Evolutionary conservation across 306 rosid species (phyloP).

Genomic region (Quercus suber): DNA sequence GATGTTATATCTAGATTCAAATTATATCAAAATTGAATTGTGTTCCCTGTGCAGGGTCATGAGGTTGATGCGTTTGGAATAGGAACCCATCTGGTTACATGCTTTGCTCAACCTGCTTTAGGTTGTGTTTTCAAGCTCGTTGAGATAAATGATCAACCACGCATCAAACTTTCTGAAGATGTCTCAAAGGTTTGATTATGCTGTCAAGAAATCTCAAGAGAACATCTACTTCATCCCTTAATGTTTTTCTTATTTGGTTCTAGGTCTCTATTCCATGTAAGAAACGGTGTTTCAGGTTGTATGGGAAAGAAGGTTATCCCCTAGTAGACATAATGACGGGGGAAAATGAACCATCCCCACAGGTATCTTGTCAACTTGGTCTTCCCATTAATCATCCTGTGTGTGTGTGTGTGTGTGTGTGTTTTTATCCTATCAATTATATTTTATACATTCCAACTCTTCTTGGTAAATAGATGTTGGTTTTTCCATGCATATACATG

Average conservation of each 20-base stretch:
- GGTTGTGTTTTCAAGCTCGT: conserved; percentile 99
- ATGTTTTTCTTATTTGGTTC: conserved; percentile 23
- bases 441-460: not conserved
- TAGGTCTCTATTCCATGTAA: conserved; percentile 99
- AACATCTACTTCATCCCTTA: conserved; percentile 11
- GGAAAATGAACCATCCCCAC: conserved; percentile 89
- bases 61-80: conserved; percentile 97
- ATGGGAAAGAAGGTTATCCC: conserved; percentile 95
- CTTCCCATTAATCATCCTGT: not conserved
- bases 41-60: conserved; percentile 66
- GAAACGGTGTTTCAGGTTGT: conserved; percentile 75
- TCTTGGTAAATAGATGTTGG: not conserved
- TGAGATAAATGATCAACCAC: conserved; percentile 92
- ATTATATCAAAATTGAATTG: conserved; percentile 1
- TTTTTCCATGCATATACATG: not conserved
- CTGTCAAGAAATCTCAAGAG: conserved; percentile 13
- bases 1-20: not conserved
- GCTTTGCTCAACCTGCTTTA: conserved; percentile 96
- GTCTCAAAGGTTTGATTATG: conserved; percentile 77
- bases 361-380: conserved; percentile 53
- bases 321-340: conserved; percentile 93
- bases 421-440: not conserved
- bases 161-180: conserved; percentile 98
- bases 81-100: conserved; percentile 93
- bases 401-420: conserved; percentile 12